Base-by-base conservation (phyloP, 2,329 filamentous ascomycete genomes). In the Cercospora sojina region DNA sequence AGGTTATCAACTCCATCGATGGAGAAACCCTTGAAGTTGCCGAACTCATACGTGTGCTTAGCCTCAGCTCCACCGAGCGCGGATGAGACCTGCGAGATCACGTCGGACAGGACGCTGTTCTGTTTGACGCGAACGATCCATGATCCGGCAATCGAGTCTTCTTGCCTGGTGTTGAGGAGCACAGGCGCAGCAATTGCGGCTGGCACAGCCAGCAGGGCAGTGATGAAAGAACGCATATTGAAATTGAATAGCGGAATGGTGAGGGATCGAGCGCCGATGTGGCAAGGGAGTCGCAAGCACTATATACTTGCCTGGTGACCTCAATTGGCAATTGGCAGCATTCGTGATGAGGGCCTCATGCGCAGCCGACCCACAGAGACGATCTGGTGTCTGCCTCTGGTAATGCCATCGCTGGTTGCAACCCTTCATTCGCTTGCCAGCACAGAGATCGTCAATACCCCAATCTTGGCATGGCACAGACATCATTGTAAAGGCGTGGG, bases 11-110 rank as follows among this genome's bases (percentile, higher is more conserved):
- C 71, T 25, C 80, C 72, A 47, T 79, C 74, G 60, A 76, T 77
- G 32, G 78, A 73, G 58, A 80, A 78, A 16, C 79, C 80, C 65
- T 77, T 78, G 71, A 78, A 80, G 20, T 66, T 72, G 35, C 76
- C 79, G 61, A 80, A 77, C 43, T 71, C 69, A 70, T 79, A 82
- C 25, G 76, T 74, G 55, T 80, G 77, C 16, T 65, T 70, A 5
- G 70, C 65, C 57, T 70, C 53, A 5, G 61, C 59, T 38, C 70
- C 59, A 35, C 70, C 70, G 10, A 65, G 60, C n/a, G 65, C 64
- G 27, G 64, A 35, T 5, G 66, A 59, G 27, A 71, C 67, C 29
- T 68, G 67, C 16, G 64, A 65, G 31, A 73, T 60, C 32, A 67
- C 65, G 41, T 70, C 55, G 23, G 64, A 49, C 29, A 70, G 64